phyloP scores from a whole-genome alignment of 805 yeast genomes.

The Kluyveromyces nonfermentans region DNA sequence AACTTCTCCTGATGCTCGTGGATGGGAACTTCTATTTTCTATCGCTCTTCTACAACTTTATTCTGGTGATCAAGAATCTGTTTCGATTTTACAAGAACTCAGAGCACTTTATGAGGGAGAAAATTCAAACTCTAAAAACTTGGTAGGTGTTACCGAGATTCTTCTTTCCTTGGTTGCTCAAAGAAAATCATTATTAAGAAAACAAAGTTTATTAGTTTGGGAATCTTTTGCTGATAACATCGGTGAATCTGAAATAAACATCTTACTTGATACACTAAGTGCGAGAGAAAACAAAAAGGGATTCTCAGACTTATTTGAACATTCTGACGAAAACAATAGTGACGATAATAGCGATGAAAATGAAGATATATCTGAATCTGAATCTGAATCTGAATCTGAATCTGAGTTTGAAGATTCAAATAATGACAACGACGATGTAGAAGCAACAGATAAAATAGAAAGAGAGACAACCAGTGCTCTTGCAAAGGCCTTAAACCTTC shows the following conservation, averaged over 20 bases:
- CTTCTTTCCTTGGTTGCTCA: constrained; percentile 49
- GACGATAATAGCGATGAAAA: constrained; percentile 29
- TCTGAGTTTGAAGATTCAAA: constrained; percentile 24
- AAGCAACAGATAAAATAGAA: constrained; percentile 40
- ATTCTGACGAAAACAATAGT: constrained; percentile 32
- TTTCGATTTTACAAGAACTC: constrained; percentile 64
- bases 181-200: constrained; percentile 47
- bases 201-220: constrained; percentile 48
- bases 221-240: constrained; percentile 43
- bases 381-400: constrained; percentile 22
- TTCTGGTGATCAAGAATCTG: constrained; percentile 67
- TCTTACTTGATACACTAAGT: constrained; percentile 44
- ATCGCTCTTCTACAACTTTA: constrained; percentile 70
- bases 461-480: constrained; percentile 51
- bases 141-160: constrained; percentile 49
- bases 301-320: constrained; percentile 64
- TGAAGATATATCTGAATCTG: constrained; percentile 23
- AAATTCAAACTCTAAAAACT: constrained; percentile 31
- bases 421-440: constrained; percentile 28
- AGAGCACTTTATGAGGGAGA: constrained; percentile 43
- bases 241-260: constrained; percentile 35
- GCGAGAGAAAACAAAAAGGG: constrained; percentile 79
- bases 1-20: constrained; percentile 35
- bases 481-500: constrained; percentile 64
- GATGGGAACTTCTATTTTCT: constrained; percentile 71